Evolutionary conservation across 1,284 basidiomycete species (phyloP).

Genomic region (Limonomyces culmigenus): DNA sequence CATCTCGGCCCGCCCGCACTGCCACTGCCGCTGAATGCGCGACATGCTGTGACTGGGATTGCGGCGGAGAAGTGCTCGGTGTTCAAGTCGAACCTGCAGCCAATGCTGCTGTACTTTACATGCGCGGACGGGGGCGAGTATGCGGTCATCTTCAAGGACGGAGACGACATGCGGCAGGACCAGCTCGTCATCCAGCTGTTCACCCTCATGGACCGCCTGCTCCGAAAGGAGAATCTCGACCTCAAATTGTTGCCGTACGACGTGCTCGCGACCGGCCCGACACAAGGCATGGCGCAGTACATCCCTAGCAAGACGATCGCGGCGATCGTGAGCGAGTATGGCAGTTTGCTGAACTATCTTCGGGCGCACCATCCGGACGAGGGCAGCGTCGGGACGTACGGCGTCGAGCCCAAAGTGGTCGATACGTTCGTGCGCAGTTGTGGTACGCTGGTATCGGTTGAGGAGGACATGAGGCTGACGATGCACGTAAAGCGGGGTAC

Average conservation of each 20-base stretch:
- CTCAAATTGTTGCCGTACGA: constrained; percentile 86
- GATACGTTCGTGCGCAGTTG: constrained; percentile 97
- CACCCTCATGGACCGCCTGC: constrained; percentile 89
- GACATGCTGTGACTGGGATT: constrained; percentile 69
- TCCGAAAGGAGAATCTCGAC: constrained; percentile 93
- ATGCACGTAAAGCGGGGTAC: constrained; percentile 63
- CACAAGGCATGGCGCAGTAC: constrained; percentile 94
- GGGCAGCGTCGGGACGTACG: constrained; percentile 82
- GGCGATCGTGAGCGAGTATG: constrained; percentile 82
- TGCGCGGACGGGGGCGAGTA: constrained; percentile 65
- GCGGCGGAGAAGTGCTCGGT: constrained; percentile 84
- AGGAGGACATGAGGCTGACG: neutral
- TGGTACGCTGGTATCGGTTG: constrained; percentile 60
- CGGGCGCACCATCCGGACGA: constrained; percentile 79
- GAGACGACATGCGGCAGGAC: constrained; percentile 96
- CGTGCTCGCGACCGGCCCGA: constrained; percentile 83
- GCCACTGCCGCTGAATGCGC: constrained; percentile 81
- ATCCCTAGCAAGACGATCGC: constrained; percentile 93
- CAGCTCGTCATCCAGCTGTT: constrained; percentile 96
- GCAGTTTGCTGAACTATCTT: constrained; percentile 83
- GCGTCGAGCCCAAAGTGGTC: constrained; percentile 82
- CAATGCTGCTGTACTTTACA: constrained; percentile 82
- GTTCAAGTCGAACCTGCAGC: constrained; percentile 96
- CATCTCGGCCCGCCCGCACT: constrained; percentile 47
- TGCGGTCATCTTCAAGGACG: constrained; percentile 96